Conservation (phyloP, 805 yeast genomes). For the Candida succiphila region DNA sequence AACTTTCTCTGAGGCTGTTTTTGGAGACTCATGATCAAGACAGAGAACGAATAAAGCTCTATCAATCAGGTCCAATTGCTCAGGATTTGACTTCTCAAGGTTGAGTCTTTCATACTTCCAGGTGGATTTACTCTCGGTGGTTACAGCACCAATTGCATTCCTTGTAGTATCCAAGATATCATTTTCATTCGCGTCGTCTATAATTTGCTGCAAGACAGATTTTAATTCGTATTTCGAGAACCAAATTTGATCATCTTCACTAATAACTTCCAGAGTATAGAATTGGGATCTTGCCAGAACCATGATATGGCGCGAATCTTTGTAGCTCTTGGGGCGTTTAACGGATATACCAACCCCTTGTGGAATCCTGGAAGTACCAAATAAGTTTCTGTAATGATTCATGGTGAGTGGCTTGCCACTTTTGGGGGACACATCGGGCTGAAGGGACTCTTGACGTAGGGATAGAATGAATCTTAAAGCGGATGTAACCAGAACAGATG, state of each 20-base stretch:
- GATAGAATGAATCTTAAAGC: constrained; percentile 57
- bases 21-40: constrained; percentile 38
- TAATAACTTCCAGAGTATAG: constrained; percentile 38
- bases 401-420: constrained; percentile 47
- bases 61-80: constrained; percentile 30
- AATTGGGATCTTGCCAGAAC: constrained; percentile 40
- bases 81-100: constrained; percentile 27
- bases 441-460: constrained; percentile 40
- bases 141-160: constrained; percentile 42
- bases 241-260: constrained; percentile 34
- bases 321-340: constrained; percentile 19
- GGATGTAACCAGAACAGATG: constrained; percentile 57
- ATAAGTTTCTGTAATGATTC: constrained; percentile 56
- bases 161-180: constrained; percentile 30
- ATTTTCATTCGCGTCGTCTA: constrained; percentile 25
- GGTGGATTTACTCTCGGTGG: constrained; percentile 39
- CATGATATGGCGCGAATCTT: constrained; percentile 39
- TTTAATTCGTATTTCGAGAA: constrained; percentile 43
- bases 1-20: constrained; percentile 37
- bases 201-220: constrained; percentile 30
- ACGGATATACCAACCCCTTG: constrained; percentile 29
- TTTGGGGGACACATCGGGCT: constrained; percentile 48
- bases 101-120: constrained; percentile 40
- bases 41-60: constrained; percentile 42
- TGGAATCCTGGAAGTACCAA: constrained; percentile 59